Evolutionary conservation across 306 rosid genomes (phyloP), one percentile per base, ranked within the genome.

Genomic region (Mimosa pudica): DNA sequence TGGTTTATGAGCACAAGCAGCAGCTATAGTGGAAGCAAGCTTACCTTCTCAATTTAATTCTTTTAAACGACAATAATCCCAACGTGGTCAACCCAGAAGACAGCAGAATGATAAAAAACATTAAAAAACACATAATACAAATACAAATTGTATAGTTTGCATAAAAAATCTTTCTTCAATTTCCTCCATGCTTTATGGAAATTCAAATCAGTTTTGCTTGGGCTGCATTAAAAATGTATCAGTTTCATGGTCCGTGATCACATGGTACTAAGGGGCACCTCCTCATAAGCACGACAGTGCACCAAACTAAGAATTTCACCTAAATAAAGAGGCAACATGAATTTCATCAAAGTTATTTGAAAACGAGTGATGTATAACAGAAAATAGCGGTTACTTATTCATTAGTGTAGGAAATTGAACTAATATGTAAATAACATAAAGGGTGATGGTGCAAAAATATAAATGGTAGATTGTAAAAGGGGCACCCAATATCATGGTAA

Each of bases 251-350:
- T 13, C 30, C 42, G 45, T 18, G 76, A 71, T 32, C 32, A 71
- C 12, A 30, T 14, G 44, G 10, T 18, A 32, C 36, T 46, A 57
- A 33, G 32, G 32, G 63, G 71, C 71, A 71, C 71, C 71, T 58
- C 44, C 42, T 20, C 18, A 18, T 46, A 20, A 33, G 32, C 52
- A 60, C 71, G 73, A 71, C 71, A 41, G 45, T 45, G 68, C 44
- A 32, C 42, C 64, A 57, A 57, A 2, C 16, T 61, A 30, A 24
- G 67, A 51, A 51, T 30, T 70, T 30, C 46, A 63, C 30, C 38
- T 71, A 71, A 71, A 65, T 80, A 47, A 12, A 74, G 24, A 66
- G 45, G 80, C 49, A 57, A 68, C 49, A 3, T 65, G 65, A 80
- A 73, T 64, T 52, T 65, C 30, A 47, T 48, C 70, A 73, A 64